A percentile compares a stretch with the other conserved stretches of the same genome.
Conservation (phyloP, 2,329 filamentous ascomycete species). For the Cladorrhinum sp. region DNA sequence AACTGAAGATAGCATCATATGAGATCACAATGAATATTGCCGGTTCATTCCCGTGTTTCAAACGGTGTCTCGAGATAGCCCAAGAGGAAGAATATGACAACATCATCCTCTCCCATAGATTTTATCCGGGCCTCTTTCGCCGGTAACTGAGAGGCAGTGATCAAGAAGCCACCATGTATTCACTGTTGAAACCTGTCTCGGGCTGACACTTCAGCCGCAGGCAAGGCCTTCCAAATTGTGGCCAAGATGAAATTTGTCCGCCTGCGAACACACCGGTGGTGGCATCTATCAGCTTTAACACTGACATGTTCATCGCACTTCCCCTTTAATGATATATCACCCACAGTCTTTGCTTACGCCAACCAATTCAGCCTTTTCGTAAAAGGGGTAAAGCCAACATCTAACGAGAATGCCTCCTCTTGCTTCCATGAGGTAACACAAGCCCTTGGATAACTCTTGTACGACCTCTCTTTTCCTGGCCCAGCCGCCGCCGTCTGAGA, state of each 20-base stretch:
- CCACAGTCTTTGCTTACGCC: too few species aligned
- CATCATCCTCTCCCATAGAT: not conserved
- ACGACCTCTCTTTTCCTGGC: not conserved
- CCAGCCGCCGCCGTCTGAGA: too few species aligned
- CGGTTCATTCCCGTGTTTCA: not conserved
- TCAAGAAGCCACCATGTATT: not conserved
- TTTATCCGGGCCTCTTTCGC: not conserved
- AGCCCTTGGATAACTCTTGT: not conserved
- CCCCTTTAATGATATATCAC: too few species aligned
- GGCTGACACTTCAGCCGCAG: not conserved
- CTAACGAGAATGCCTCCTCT: not conserved
- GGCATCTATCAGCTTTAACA: too few species aligned
- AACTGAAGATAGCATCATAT: too few species aligned
- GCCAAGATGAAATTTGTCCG: too few species aligned
- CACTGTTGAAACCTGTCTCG: not conserved
- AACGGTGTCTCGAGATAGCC: not conserved
- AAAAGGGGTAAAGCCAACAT: not conserved
- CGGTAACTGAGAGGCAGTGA: not conserved
- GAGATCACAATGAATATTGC: not conserved
- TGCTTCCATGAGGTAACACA: not conserved
- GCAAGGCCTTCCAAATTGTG: not conserved
- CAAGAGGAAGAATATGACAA: not conserved
- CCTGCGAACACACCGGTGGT: too few species aligned
- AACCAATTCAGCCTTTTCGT: too few species aligned
- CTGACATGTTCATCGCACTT: too few species aligned